phyloP scores from a whole-genome alignment of 371 early-diverging fungal genomes.

The Nematocida displodere region DNA sequence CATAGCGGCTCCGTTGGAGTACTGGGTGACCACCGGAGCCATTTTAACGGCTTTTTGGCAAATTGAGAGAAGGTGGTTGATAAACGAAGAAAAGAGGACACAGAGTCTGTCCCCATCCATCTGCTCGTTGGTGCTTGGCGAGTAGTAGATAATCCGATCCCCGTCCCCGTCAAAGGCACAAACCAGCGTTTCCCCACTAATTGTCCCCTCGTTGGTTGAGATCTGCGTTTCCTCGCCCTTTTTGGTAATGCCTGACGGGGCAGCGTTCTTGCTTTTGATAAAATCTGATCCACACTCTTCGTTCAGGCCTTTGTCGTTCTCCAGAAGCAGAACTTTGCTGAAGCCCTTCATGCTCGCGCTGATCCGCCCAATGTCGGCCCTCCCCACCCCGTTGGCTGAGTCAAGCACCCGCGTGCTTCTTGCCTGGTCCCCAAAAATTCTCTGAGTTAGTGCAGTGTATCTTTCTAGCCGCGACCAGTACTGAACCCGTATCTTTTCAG shows the following conservation, averaged over 20 bases:
- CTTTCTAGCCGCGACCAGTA: constrained; percentile 13
- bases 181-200: constrained; percentile 63
- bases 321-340: neutral
- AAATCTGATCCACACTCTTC: constrained; percentile 82
- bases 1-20: constrained; percentile 60
- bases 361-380: neutral
- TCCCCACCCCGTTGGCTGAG: constrained; percentile 51
- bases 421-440: constrained; percentile 14
- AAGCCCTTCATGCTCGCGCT: neutral
- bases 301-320: constrained; percentile 51
- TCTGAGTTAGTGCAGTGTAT: neutral
- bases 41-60: constrained; percentile 13
- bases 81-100: constrained; percentile 50
- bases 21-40: constrained; percentile 58
- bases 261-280: constrained; percentile 79
- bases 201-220: constrained; percentile 21
- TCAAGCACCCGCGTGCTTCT: constrained; percentile 23
- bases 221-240: constrained; percentile 1
- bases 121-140: constrained; percentile 55
- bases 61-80: constrained; percentile 43
- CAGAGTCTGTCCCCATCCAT: constrained; percentile 62
- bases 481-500: neutral
- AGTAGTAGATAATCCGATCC: constrained; percentile 92
- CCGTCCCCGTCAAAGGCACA: constrained; percentile 92
- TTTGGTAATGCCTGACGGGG: constrained; percentile 66